phyloP scores from a whole-genome alignment of 169 alveolate genomes.

The Plasmodium gallinaceum region DNA sequence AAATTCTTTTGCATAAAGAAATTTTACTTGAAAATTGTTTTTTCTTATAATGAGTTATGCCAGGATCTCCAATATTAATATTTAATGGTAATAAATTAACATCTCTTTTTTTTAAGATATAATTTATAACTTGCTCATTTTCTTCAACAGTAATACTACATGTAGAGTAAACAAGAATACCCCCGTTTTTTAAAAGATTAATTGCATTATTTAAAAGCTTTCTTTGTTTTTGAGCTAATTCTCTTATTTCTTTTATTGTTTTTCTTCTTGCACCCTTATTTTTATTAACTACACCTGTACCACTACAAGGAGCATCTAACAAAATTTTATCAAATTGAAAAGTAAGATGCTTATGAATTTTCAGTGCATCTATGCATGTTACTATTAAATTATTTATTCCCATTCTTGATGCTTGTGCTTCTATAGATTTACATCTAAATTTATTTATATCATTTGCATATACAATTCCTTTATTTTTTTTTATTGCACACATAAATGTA shows the following conservation, averaged over 20 bases:
- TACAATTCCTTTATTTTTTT: slow-evolving; percentile 95
- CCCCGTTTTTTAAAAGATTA: slow-evolving; percentile 96
- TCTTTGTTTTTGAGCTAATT: slow-evolving; percentile 95
- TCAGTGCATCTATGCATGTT: slow-evolving; percentile 95
- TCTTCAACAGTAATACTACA: slow-evolving; percentile 97
- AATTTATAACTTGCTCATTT: slow-evolving; percentile 97
- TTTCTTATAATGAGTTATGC: slow-evolving; percentile 93
- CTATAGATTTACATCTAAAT: slow-evolving; percentile 93
- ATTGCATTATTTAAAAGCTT: slow-evolving; percentile 95
- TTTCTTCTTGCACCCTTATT: slow-evolving; percentile 95
- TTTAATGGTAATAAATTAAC: slow-evolving; percentile 88
- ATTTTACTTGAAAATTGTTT: slow-evolving; percentile 92
- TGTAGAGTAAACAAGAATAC: slow-evolving; percentile 97
- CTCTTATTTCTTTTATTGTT: slow-evolving; percentile 92
- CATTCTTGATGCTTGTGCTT: slow-evolving; percentile 90
- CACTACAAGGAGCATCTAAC: slow-evolving; percentile 97
- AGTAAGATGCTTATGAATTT: slow-evolving; percentile 87
- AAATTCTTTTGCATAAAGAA: slow-evolving; percentile 90
- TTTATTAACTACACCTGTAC: slow-evolving; percentile 96
- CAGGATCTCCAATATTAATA: slow-evolving; percentile 93
- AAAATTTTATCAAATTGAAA: slow-evolving; percentile 95
- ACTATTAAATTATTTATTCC: slow-evolving; percentile 95
- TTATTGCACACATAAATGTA: slow-evolving; percentile 94
- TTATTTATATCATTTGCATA: slow-evolving; percentile 95
- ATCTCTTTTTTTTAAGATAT: slow-evolving; percentile 92